These are phyloP conservation scores for Arachnomyces sp. DNA, from an alignment of 2,329 filamentous ascomycete species.

Conservation along the genomic window DNA sequence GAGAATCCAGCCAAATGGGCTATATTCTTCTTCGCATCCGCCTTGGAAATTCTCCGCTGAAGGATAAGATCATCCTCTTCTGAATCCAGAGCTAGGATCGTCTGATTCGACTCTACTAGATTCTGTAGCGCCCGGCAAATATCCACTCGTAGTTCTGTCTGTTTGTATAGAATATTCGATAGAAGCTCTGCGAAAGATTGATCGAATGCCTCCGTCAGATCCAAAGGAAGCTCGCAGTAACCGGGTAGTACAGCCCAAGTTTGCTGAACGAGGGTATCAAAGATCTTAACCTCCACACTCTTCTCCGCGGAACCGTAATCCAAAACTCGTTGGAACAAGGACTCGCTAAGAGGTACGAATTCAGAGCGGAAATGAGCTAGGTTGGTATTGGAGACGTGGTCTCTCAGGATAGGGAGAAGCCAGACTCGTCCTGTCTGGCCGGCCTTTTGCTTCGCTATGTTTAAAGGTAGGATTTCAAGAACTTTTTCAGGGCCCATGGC, in stretches of 20 bases:
- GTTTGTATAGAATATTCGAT: slow-evolving; percentile 86
- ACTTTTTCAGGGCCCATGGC: slow-evolving; percentile 86
- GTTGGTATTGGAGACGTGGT: slow-evolving; percentile 82
- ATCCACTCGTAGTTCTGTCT: slow-evolving; percentile 77
- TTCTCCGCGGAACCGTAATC: slow-evolving; percentile 77
- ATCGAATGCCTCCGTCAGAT: slow-evolving; percentile 69
- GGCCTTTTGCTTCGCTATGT: slow-evolving; percentile 67
- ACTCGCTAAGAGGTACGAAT: slow-evolving; percentile 81
- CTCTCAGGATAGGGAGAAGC: slow-evolving; percentile 85
- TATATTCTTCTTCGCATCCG: slow-evolving; percentile 69
- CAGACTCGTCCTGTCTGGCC: slow-evolving; percentile 82
- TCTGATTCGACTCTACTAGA: slow-evolving; percentile 85
- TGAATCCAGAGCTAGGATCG: slow-evolving; percentile 61
- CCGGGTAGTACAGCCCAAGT: slow-evolving; percentile 91
- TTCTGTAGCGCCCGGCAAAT: slow-evolving; percentile 81
- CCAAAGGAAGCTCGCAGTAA: slow-evolving; percentile 87
- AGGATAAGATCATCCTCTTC: slow-evolving; percentile 66
- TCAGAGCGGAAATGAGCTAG: slow-evolving; percentile 77
- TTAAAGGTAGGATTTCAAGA: slow-evolving; percentile 74
- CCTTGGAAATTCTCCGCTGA: slow-evolving; percentile 70
- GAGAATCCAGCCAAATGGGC: slow-evolving; percentile 71
- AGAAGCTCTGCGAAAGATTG: slow-evolving; percentile 83
- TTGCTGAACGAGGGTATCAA: slow-evolving; percentile 90
- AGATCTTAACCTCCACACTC: slow-evolving; percentile 95
- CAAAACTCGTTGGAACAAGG: slow-evolving; percentile 80